phyloP scores from a whole-genome alignment of 2,329 filamentous ascomycete species.

The Neoascochyta sp. region DNA sequence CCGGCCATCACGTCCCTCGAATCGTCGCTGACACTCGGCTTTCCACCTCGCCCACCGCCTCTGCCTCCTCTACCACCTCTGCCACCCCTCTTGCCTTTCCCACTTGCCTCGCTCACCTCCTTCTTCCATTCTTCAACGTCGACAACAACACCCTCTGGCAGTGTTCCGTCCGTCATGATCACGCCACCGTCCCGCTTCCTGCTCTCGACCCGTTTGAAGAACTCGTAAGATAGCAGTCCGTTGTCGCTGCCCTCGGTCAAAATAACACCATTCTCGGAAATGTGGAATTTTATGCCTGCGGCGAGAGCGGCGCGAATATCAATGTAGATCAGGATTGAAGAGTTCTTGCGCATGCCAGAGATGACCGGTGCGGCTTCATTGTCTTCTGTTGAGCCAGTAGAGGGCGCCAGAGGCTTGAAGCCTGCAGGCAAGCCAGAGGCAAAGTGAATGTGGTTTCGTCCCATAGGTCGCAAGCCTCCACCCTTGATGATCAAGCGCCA shows the following conservation, averaged over 20 bases:
- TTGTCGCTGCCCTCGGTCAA: conserved; percentile 49
- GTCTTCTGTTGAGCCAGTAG: conserved; percentile 18
- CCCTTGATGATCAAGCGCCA: conserved; percentile 71
- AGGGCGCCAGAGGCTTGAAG: conserved; percentile 26
- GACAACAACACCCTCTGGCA: conserved; percentile 41
- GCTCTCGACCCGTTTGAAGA: conserved; percentile 69
- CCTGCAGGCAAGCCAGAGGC: conserved; percentile 64
- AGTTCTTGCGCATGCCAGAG: conserved; percentile 70
- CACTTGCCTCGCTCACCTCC: conserved; percentile 20
- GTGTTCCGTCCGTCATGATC: conserved; percentile 67
- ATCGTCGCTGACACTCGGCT: conserved; percentile 22
- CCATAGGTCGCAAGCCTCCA: conserved; percentile 79
- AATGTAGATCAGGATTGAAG: conserved; percentile 67
- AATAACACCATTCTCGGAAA: conserved; percentile 51
- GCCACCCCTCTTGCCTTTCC: conserved; percentile 20
- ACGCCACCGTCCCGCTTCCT: conserved; percentile 58
- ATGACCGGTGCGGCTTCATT: conserved; percentile 53
- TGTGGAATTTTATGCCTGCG: conserved; percentile 67
- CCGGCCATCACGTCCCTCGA: conserved; percentile 19
- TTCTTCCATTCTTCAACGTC: conserved; percentile 37
- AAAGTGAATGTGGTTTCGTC: conserved; percentile 85
- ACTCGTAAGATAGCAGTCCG: conserved; percentile 39
- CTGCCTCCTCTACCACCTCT: conserved; percentile 20
- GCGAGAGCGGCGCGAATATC: conserved; percentile 64
- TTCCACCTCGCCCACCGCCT: conserved; percentile 17